Percentiles rank a stretch among this genome's conserved stretches.
Conservation (phyloP, 164 flowering plant species). For the Aristolochia californica region DNA sequence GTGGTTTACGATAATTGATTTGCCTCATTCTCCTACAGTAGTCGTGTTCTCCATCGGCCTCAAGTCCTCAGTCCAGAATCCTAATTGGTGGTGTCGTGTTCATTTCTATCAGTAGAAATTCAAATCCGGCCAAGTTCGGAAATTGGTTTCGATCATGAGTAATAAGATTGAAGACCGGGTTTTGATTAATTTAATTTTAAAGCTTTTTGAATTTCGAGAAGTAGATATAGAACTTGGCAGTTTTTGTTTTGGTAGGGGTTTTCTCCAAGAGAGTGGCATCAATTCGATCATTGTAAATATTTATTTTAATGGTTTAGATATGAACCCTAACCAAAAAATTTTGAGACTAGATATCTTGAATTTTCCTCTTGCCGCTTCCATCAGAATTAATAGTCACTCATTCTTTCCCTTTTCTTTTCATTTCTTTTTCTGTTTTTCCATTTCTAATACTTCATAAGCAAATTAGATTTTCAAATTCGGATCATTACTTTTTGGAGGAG, state of each 20-base stretch:
- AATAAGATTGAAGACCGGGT: conserved; percentile 58
- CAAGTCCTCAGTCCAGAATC: conserved; percentile 54
- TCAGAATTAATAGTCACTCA: too few species aligned
- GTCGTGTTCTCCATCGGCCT: conserved; percentile 75
- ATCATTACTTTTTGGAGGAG: too few species aligned
- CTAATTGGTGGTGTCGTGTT: conserved; percentile 86
- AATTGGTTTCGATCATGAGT: conserved; percentile 38
- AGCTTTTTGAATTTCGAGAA: conserved; percentile 38
- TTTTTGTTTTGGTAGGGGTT: conserved; percentile 58
- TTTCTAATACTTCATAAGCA: too few species aligned
- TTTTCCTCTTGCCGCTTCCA: too few species aligned
- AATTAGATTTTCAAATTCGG: too few species aligned
- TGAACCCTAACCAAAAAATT: too few species aligned
- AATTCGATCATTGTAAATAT: conserved; percentile 60
- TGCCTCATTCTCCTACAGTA: conserved; percentile 69
- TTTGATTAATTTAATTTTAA: conserved; percentile 43
- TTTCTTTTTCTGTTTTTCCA: too few species aligned
- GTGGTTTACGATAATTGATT: conserved; percentile 63
- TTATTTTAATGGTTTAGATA: conserved; percentile 65
- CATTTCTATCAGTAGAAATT: conserved; percentile 27
- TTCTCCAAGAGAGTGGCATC: conserved; percentile 74
- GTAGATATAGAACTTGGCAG: conserved; percentile 60
- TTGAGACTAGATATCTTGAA: too few species aligned
- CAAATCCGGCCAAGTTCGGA: conserved; percentile 31
- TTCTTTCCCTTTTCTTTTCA: too few species aligned